Conservation (phyloP, 1,139 yeast genomes). For the Protomyces inouyei region DNA sequence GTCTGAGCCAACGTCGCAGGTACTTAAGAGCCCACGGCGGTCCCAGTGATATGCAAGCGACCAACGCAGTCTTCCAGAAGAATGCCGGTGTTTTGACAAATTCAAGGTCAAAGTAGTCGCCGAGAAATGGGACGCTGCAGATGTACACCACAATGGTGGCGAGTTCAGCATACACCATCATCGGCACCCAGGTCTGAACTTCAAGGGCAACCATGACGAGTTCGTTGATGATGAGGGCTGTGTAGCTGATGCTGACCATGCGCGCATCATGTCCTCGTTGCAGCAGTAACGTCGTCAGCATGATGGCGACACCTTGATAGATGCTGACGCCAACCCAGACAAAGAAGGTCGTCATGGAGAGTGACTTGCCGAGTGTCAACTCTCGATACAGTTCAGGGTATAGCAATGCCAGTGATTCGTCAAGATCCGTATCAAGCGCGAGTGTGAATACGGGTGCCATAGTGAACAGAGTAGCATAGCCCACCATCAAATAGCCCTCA, state of each 20-base stretch:
- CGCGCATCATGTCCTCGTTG: constrained; percentile 40
- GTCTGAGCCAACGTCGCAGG: constrained; percentile 68
- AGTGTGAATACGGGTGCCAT: constrained; percentile 98
- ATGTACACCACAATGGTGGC: constrained; percentile 64
- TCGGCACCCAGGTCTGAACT: constrained; percentile 70
- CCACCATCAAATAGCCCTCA: constrained; percentile 97
- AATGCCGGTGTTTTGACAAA: constrained; percentile 58
- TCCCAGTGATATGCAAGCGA: constrained; percentile 64
- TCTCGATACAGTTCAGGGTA: constrained; percentile 96
- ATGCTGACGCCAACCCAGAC: constrained; percentile 85
- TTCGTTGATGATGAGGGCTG: constrained; percentile 77
- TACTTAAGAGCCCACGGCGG: constrained; percentile 88
- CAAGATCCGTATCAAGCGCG: constrained; percentile 86
- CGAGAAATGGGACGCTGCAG: constrained; percentile 71
- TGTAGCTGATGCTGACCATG: constrained; percentile 80
- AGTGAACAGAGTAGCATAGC: constrained; percentile 92
- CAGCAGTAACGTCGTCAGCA: constrained; percentile 13
- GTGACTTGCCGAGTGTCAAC: constrained; percentile 76
- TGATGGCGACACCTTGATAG: constrained; percentile 60
- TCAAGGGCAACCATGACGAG: constrained; percentile 89
- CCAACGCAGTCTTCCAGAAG: constrained; percentile 63
- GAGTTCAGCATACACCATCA: constrained; percentile 67
- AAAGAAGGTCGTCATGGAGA: constrained; percentile 81
- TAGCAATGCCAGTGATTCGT: constrained; percentile 77
- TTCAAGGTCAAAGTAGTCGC: constrained; percentile 73